Conservation (phyloP, 345 rosid species). For the Salix dunnii region DNA sequence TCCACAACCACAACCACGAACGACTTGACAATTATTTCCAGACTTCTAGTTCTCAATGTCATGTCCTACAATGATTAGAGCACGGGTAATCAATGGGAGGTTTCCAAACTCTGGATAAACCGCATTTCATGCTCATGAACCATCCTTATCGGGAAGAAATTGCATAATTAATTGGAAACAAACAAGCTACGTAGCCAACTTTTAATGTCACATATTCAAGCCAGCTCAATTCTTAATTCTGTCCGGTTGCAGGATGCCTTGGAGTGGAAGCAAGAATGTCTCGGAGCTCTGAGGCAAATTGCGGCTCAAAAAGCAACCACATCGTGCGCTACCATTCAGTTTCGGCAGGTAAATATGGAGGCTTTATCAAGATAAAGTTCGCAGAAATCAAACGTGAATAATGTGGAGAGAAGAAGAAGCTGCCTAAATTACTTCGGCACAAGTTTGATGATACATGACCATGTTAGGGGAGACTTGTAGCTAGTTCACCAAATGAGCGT, state of each 20-base stretch:
- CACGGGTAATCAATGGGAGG: not conserved
- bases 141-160: not conserved
- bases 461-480: too few relatives aligned
- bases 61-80: not conserved
- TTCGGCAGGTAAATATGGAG: not conserved
- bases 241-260: slow-evolving; percentile 1
- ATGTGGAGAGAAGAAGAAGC: not conserved
- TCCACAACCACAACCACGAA: too few relatives aligned
- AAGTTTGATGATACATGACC: too few relatives aligned
- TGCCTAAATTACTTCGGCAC: not conserved
- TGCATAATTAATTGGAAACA: not conserved
- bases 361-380: not conserved
- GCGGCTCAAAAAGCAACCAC: not conserved
- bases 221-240: not conserved
- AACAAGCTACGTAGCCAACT: not conserved
- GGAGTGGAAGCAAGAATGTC: slow-evolving; percentile 27
- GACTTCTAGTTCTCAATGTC: not conserved
- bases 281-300: not conserved
- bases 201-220: not conserved
- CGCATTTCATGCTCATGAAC: not conserved
- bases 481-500: not conserved
- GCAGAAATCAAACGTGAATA: not conserved
- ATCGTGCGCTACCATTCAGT: not conserved
- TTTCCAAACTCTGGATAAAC: not conserved
- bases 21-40: not conserved